Base-by-base conservation (phyloP, 352 stramenopile species). In the Phytopythium litorale region DNA sequence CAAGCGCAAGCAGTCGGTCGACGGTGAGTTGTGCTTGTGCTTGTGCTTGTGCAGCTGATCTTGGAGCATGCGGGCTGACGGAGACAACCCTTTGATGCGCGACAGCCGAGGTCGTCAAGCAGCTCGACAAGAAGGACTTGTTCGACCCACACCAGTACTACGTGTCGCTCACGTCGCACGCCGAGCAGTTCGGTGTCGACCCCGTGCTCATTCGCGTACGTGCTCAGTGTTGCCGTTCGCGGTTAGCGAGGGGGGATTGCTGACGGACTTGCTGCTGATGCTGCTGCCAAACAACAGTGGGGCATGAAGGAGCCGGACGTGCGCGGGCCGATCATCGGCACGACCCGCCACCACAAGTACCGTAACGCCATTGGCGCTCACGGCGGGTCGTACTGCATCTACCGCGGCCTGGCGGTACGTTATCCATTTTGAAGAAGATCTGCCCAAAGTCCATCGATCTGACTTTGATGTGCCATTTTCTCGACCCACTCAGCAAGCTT, bases 301-400 rank as follows among this genome's bases (percentile, higher is more conserved):
- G 94, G 92, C 4, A 83, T 97, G 72, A 86, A 90, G 53, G 85
- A 97, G 70, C 89, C 96, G 30, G 69, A 92, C 28, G 81, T 97
- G 45, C 89, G 94, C 33, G 96, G 92, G 43, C 96, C 96, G 15
- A 84, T 99, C 66, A 98, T 99, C 70, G 97, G 92, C 55, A 99
- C 96, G 5, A 97, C 98, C 59, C 88, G 95, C 60, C 94, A 98
- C 73, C 88, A 97, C 60, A 91, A 94, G 56, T 98, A 98, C 66
- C 83, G 97, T 35, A 99, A 99, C 73, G 97, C 97, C 53, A 99
- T 99, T 65, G 98, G 98, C 9, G 97, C 98, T 0, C 98, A 99
- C 68, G 91, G 92, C 21, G 98, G 98, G 19, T 98, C 89, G 25
- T 99, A 99, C 78, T 99, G 95, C 68, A 96, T 99, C 67, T 99